A percentile compares a stretch with the other conserved stretches of the same genome.
Conservation (phyloP, 768 basidiomycete species). For the Lactifluus hygrophoroides region DNA sequence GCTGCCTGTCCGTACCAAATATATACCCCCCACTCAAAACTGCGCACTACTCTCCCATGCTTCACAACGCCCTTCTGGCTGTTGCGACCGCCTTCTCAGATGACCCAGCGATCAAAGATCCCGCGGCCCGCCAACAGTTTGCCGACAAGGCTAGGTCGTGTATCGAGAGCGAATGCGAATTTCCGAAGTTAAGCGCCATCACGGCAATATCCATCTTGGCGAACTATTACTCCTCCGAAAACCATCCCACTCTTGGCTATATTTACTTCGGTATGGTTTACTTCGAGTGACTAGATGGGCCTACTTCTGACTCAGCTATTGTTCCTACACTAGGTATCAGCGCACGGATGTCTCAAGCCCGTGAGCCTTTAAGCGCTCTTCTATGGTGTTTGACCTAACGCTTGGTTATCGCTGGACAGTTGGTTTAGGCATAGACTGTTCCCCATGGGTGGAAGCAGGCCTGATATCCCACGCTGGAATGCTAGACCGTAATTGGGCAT, state of each 20-base stretch:
- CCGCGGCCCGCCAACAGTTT: slow-evolving; percentile 27
- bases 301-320: background rate
- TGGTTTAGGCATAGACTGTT: slow-evolving; percentile 48
- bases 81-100: slow-evolving; percentile 34
- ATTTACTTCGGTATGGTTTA: slow-evolving; percentile 33
- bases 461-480: slow-evolving; percentile 44
- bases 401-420: slow-evolving; percentile 29
- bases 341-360: slow-evolving; percentile 48
- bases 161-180: slow-evolving; percentile 34
- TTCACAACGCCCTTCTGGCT: slow-evolving; percentile 57
- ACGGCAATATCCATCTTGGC: slow-evolving; percentile 33
- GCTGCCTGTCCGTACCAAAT: slow-evolving; percentile 26
- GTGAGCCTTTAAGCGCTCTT: slow-evolving; percentile 32
- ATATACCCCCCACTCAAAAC: slow-evolving; percentile 31
- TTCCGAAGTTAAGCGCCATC: slow-evolving; percentile 36
- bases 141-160: slow-evolving; percentile 32
- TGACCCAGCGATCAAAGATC: slow-evolving; percentile 28
- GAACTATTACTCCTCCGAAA: slow-evolving; percentile 31
- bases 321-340: slow-evolving; percentile 41
- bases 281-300: background rate
- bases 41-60: slow-evolving; percentile 61
- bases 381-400: background rate
- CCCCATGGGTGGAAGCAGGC: slow-evolving; percentile 46
- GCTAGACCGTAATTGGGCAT: slow-evolving; percentile 51
- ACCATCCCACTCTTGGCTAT: slow-evolving; percentile 37